Conservation (phyloP, 169 alveolate species). For the Sarcocystis neurona region DNA sequence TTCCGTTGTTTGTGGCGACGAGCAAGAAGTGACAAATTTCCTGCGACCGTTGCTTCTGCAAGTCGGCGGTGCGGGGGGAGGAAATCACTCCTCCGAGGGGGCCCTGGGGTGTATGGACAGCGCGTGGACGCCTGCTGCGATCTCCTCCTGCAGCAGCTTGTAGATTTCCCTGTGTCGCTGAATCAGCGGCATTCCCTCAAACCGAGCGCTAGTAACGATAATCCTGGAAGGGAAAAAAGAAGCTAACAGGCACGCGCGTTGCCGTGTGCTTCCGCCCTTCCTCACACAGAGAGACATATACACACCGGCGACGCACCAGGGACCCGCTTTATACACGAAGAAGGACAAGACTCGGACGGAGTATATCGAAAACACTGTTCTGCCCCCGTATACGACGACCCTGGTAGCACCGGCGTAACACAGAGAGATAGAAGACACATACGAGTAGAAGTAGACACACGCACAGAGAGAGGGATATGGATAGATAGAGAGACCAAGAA, state of each 20-base stretch:
- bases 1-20: no score
- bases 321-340: not conserved
- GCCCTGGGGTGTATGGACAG: slow-evolving; percentile 19
- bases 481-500: not conserved
- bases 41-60: no score
- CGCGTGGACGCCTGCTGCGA: slow-evolving; percentile 29
- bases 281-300: not conserved
- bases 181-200: not conserved
- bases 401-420: no score
- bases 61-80: no score
- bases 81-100: not conserved
- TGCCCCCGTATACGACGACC: no score
- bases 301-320: not conserved
- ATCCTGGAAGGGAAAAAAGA: not conserved
- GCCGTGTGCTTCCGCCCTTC: not conserved
- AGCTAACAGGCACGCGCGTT: not conserved
- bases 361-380: not conserved
- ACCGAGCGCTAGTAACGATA: not conserved
- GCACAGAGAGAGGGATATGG: no score
- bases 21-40: no score
- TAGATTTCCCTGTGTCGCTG: slow-evolving; percentile 16
- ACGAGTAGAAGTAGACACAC: not conserved
- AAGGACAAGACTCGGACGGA: not conserved
- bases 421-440: no score
- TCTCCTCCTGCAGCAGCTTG: slow-evolving; percentile 7